A percentile compares a stretch with the other conserved stretches of the same genome.
Conservation (phyloP, 2,329 filamentous ascomycete genomes). For the Passalora sequoiae region DNA sequence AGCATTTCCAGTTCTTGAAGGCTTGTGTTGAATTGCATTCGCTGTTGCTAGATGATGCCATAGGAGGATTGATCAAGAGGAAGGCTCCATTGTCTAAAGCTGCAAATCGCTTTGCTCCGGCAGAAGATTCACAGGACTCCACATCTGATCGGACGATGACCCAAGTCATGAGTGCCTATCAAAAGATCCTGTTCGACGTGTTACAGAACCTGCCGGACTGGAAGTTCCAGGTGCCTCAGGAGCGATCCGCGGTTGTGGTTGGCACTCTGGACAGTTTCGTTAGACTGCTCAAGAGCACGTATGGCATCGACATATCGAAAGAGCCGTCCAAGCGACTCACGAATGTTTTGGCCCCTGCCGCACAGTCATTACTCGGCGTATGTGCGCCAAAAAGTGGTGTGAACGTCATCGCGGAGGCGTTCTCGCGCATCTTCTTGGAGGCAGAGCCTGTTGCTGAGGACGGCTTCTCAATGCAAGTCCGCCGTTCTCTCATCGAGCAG, state of each 20-base stretch:
- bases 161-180: slow-evolving; percentile 65
- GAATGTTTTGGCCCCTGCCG: slow-evolving; percentile 63
- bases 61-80: slow-evolving; percentile 63
- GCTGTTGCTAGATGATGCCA: slow-evolving; percentile 68
- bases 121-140: slow-evolving; percentile 56
- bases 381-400: slow-evolving; percentile 44
- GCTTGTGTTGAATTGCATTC: slow-evolving; percentile 70
- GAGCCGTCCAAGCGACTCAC: slow-evolving; percentile 48
- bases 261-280: slow-evolving; percentile 66
- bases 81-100: slow-evolving; percentile 46
- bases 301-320: slow-evolving; percentile 63
- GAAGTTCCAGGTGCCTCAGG: slow-evolving; percentile 67
- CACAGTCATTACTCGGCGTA: slow-evolving; percentile 68
- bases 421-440: slow-evolving; percentile 18
- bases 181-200: slow-evolving; percentile 71
- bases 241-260: slow-evolving; percentile 64
- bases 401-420: slow-evolving; percentile 16
- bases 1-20: slow-evolving; percentile 71
- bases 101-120: slow-evolving; percentile 40
- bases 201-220: slow-evolving; percentile 82
- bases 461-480: slow-evolving; percentile 15
- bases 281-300: slow-evolving; percentile 65
- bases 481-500: slow-evolving; percentile 20
- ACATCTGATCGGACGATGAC: slow-evolving; percentile 74
- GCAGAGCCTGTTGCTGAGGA: slow-evolving; percentile 20